Percentiles rank a stretch among this genome's conserved stretches.
phyloP scores from a whole-genome alignment of 2,329 filamentous ascomycete species.

The Alternaria incomplexa region DNA sequence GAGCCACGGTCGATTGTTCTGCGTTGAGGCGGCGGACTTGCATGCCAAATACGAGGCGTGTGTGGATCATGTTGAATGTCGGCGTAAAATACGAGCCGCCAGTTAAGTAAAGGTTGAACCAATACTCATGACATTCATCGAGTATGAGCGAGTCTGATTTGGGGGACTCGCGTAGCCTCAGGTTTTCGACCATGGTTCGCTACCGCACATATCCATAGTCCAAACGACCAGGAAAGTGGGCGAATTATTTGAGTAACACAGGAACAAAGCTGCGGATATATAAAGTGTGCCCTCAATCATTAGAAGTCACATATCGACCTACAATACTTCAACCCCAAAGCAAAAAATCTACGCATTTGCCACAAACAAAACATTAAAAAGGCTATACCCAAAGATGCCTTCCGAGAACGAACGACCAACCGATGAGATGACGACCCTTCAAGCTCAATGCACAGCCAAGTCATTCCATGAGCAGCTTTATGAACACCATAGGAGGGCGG shows the following conservation, averaged over 20 bases:
- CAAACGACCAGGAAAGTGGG: neutral
- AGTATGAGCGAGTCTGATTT: neutral
- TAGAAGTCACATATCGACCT: neutral
- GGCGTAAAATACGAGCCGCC: neutral
- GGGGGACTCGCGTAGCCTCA: neutral
- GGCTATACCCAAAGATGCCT: neutral
- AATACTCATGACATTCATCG: neutral
- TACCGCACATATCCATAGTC: neutral
- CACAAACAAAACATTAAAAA: fast-evolving
- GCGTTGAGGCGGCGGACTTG: neutral
- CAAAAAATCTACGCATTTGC: neutral
- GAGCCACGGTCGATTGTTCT: neutral
- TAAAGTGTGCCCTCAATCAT: fast-evolving
- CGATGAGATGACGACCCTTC: neutral
- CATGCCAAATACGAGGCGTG: neutral
- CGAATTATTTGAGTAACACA: neutral
- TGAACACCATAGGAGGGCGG: neutral
- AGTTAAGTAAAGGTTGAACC: neutral
- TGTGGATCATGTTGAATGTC: fast-evolving
- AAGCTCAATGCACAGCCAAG: neutral
- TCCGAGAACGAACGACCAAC: neutral
- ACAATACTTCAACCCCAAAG: neutral
- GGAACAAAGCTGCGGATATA: neutral
- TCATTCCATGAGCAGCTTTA: neutral
- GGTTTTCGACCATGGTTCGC: neutral